A percentile compares a stretch with the other conserved stretches of the same genome.
Conservation (phyloP, 768 basidiomycete genomes). For the Mrakia blollopis region DNA sequence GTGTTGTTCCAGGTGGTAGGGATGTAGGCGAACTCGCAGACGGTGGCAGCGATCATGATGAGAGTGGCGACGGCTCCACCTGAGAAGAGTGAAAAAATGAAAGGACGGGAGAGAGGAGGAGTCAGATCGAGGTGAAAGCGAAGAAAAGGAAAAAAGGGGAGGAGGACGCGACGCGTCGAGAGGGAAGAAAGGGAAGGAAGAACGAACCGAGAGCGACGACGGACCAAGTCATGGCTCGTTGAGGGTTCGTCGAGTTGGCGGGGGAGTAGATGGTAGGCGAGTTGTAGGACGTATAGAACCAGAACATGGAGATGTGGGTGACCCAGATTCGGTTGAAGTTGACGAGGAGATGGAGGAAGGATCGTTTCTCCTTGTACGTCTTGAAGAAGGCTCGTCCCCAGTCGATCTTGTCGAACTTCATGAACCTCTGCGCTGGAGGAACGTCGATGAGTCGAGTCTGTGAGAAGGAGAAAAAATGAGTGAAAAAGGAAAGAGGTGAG, state of each 20-base stretch:
- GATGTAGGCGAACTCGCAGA: conserved; percentile 94
- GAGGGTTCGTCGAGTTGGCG: conserved; percentile 50
- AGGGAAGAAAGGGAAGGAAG: not conserved
- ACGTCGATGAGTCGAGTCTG: conserved; percentile 88
- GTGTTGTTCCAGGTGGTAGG: conserved; percentile 99
- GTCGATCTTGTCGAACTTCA: conserved; percentile 93
- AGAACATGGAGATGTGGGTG: conserved; percentile 89
- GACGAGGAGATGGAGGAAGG: conserved; percentile 92
- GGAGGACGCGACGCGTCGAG: not conserved
- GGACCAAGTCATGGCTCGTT: conserved; percentile 79
- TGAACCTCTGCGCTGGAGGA: conserved; percentile 84
- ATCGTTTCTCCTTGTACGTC: conserved; percentile 96
- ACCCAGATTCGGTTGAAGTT: conserved; percentile 99
- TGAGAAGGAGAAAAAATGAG: conserved; percentile 21
- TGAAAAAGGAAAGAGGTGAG: not conserved
- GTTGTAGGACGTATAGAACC: conserved; percentile 94
- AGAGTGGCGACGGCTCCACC: conserved; percentile 82
- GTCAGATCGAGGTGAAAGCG: not conserved
- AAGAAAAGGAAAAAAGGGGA: not conserved
- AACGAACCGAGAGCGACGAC: conserved; percentile 72
- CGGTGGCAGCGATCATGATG: conserved; percentile 92
- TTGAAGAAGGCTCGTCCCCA: conserved; percentile 98
- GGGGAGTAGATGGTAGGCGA: conserved; percentile 72
- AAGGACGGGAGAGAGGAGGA: not conserved
- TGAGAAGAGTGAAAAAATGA: not conserved